Conservation (phyloP, 129 eudicot species). For the Cynara cardunculus region DNA sequence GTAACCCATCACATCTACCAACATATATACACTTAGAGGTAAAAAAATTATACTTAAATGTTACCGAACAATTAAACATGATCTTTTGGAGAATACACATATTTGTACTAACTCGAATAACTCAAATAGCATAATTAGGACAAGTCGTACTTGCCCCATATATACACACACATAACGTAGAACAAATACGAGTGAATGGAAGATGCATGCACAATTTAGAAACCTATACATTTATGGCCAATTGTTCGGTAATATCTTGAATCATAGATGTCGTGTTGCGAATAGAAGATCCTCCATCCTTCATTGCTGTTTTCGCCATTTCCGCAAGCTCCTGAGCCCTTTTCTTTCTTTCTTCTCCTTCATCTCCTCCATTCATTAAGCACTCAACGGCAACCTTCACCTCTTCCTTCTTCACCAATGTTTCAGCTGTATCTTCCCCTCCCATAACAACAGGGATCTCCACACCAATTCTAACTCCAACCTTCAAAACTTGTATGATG, state of each 20-base stretch:
- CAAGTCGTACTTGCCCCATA: too few species aligned
- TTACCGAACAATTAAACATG: too few species aligned
- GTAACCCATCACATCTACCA: too few species aligned
- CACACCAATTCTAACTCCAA: conserved; percentile 40
- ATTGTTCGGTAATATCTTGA: conserved; percentile 9
- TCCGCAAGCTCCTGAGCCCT: conserved; percentile 36
- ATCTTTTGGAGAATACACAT: too few species aligned
- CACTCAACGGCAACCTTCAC: conserved; percentile 26
- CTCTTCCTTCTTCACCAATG: conserved; percentile 33
- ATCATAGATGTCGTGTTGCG: conserved; percentile 15
- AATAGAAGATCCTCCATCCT: conserved; percentile 39
- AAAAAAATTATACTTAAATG: too few species aligned
- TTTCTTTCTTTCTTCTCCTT: conserved; percentile 27
- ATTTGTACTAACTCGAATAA: too few species aligned
- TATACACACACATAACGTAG: too few species aligned
- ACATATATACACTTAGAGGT: too few species aligned
- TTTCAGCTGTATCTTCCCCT: conserved; percentile 14
- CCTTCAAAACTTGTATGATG: conserved; percentile 30
- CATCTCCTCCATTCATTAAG: conserved; percentile 39
- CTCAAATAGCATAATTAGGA: too few species aligned
- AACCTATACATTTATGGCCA: not conserved
- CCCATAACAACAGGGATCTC: conserved; percentile 26
- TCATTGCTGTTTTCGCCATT: conserved; percentile 43
- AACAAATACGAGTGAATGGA: too few species aligned
- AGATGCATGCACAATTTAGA: too few species aligned